Base-by-base conservation (phyloP, 1,139 yeast species). In the Groenewaldozyma sp. region DNA sequence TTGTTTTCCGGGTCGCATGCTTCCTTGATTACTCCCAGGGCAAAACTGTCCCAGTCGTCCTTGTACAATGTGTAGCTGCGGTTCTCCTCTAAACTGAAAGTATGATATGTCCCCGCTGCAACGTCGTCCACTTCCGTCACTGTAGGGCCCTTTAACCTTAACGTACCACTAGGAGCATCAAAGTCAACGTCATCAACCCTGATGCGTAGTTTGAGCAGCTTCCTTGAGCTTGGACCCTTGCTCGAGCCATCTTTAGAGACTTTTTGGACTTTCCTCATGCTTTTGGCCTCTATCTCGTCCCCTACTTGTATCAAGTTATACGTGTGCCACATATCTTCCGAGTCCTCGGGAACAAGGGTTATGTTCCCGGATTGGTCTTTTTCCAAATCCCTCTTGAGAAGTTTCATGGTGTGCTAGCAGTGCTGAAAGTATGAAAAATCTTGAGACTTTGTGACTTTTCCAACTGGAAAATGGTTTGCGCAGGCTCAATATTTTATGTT, bases 301-400 rank as follows among this genome's bases (percentile, higher is more conserved):
- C 82, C 84, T 41, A 73, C 74, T 39, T 77, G 78, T 9, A 91
- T 70, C 28, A 91, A 65, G 53, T 91, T 93, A 65, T 84, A 87
- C 10, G 86, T 58, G 34, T 82, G 79, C 88, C 96, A 91, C 47
- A 91, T 68, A 58, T 91, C 98, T 53, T 91, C 97, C 31, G 84
- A 76, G 53, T 91, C 97, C 53, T 87, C 86, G 0, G 96, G 91
- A 3, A 75, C 65, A 14, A 88, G 60, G 1, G 80, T 70, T 13
- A 84, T 70, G 2, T 70, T 65, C 11, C 91, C 94, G 49, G 78
- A 70, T 42, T 73, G 68, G 51, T 81, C 86, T 51, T 74, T 77
- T 44, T 74, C 78, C 37, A 78, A 63, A 21, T 57, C 58, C 43
- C 73, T 68, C 34, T 69, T 62, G 4, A 77, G 55, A 24, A 77